phyloP scores from a whole-genome alignment of 805 yeast genomes.

The Metschnikowia bowlesiae region DNA sequence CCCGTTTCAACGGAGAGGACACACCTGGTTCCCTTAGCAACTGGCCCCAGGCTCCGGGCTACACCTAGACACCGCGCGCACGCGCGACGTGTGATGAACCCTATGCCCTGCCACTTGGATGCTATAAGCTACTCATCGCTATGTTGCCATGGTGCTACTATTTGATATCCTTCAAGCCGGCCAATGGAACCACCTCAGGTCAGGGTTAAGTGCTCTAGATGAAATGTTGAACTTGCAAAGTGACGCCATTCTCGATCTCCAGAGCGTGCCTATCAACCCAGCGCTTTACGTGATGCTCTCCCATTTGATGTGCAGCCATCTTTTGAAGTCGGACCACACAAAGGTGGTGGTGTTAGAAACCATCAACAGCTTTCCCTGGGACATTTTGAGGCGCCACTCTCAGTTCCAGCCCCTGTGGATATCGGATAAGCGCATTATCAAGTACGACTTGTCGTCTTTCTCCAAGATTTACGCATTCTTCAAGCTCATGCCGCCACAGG shows the following conservation, averaged over 20 bases:
- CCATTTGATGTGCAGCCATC: conserved; percentile 27
- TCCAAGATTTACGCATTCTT: conserved; percentile 23
- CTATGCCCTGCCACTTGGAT: neutral
- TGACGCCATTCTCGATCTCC: conserved; percentile 33
- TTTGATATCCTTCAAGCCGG: conserved; percentile 26
- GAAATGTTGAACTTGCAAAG: conserved; percentile 17
- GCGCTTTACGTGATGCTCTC: conserved; percentile 20
- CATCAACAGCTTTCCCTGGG: conserved; percentile 28
- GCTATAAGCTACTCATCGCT: neutral
- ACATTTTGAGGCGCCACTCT: conserved; percentile 18
- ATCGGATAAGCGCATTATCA: conserved; percentile 6
- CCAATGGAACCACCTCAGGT: conserved; percentile 23
- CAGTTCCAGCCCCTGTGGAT: conserved; percentile 21
- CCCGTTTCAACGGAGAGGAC: no score
- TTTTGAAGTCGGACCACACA: conserved; percentile 12
- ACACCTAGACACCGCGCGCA: neutral
- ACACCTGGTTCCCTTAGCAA: neutral
- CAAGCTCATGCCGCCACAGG: conserved; percentile 9
- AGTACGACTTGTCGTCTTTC: conserved; percentile 25
- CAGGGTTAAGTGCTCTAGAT: conserved; percentile 29
- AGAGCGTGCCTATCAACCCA: conserved; percentile 31
- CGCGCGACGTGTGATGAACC: neutral
- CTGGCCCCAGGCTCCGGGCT: neutral
- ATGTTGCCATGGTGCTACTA: conserved; percentile 27
- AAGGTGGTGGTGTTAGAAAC: conserved; percentile 30